Evolutionary conservation across 1,284 basidiomycete species (phyloP).

Genomic region (Naganishia sp.): DNA sequence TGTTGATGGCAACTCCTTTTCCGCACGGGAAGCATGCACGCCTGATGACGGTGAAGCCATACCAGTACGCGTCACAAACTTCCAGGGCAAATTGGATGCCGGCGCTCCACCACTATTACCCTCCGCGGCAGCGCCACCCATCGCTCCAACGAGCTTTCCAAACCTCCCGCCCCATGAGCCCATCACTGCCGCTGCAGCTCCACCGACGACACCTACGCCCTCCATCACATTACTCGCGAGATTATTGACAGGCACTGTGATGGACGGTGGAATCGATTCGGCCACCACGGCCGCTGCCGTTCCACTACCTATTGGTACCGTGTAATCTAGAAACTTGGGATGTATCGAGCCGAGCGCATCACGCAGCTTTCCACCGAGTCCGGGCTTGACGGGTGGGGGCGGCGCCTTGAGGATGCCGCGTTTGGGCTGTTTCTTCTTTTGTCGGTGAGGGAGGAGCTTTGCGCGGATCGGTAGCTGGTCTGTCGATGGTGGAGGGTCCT

Average conservation of each 20-base stretch:
- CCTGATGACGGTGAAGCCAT: constrained; percentile 1
- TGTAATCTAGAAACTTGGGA: constrained; percentile 39
- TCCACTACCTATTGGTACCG: constrained; percentile 31
- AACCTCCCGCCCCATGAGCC: constrained; percentile 32
- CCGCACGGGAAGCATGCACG: background rate
- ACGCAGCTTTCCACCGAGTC: constrained; percentile 48
- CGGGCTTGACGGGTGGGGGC: constrained; percentile 51
- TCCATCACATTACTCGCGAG: constrained; percentile 30
- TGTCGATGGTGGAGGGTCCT: background rate
- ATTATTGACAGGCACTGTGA: constrained; percentile 20
- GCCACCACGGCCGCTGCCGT: constrained; percentile 18
- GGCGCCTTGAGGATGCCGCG: constrained; percentile 54
- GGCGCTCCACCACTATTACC: background rate
- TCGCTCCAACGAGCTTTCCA: constrained; percentile 27
- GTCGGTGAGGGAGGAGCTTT: constrained; percentile 15
- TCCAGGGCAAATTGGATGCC: constrained; percentile 10
- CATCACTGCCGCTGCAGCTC: constrained; percentile 32
- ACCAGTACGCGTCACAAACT: constrained; percentile 8
- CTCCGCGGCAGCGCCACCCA: background rate
- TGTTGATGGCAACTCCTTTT: constrained; percentile 3
- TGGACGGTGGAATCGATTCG: constrained; percentile 17
- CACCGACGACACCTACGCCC: constrained; percentile 32
- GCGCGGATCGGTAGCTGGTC: background rate
- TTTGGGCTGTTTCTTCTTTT: constrained; percentile 38
- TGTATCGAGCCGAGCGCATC: constrained; percentile 46